Conservation (phyloP, 2,329 filamentous ascomycete genomes). For the Verticillium dahliae region DNA sequence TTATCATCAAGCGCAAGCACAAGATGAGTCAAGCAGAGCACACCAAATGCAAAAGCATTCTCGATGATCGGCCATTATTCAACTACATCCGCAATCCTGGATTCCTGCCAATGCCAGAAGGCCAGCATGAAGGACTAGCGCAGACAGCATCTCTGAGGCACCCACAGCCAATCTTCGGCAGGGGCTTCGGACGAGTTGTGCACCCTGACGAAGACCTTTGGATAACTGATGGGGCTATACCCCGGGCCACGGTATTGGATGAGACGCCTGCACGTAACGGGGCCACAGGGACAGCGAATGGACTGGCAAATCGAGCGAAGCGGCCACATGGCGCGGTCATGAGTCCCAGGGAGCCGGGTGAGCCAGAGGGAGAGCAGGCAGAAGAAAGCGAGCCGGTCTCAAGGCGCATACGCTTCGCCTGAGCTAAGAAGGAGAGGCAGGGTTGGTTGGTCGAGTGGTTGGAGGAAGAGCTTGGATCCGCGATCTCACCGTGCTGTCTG, state of each 20-base stretch:
- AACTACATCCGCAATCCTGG: constrained; percentile 51
- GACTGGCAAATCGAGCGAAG: not conserved
- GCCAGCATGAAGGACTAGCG: constrained; percentile 24
- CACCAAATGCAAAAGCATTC: constrained; percentile 45
- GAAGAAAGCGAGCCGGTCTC: not conserved
- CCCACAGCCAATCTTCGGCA: constrained; percentile 45
- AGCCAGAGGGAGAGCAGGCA: not conserved
- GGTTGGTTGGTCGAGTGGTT: not conserved
- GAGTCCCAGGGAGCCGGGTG: not conserved
- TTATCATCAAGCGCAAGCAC: constrained; percentile 66
- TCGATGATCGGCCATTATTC: constrained; percentile 51
- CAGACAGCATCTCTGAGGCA: constrained; percentile 41
- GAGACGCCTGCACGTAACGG: not conserved
- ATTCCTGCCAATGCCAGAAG: constrained; percentile 29
- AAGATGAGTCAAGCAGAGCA: constrained; percentile 68
- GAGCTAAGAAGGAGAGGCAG: not conserved
- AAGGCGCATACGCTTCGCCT: not conserved
- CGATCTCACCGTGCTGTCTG: not conserved
- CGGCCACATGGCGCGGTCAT: not conserved
- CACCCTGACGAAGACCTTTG: constrained; percentile 35
- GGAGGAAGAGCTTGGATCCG: not conserved
- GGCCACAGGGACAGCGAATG: not conserved
- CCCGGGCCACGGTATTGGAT: not conserved
- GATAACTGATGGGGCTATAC: not conserved
- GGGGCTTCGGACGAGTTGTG: constrained; percentile 35